phyloP scores from a whole-genome alignment of 23 red algal species.

The Gracilariopsis chorda region DNA sequence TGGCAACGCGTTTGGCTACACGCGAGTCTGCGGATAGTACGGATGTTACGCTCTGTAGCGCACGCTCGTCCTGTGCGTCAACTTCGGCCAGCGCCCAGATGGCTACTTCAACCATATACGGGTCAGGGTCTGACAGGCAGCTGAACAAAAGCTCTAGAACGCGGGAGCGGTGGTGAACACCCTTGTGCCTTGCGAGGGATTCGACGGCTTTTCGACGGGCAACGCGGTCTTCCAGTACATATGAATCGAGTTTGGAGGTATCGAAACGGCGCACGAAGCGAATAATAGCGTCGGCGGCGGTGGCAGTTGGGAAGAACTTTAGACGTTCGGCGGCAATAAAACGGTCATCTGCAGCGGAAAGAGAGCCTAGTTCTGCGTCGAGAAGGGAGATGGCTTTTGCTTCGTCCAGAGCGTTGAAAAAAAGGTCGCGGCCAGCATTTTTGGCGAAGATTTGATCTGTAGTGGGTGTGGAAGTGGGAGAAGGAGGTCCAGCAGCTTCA shows the following conservation, averaged over 20 bases:
- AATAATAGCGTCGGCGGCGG: slow-evolving; percentile 43
- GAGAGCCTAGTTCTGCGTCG: slow-evolving; percentile 1
- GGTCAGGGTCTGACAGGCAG: slow-evolving; percentile 31
- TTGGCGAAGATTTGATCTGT: slow-evolving; percentile 68
- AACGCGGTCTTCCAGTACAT: slow-evolving; percentile 53
- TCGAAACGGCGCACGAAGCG: slow-evolving; percentile 44
- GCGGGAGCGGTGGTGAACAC: neutral
- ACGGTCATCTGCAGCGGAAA: slow-evolving; percentile 33
- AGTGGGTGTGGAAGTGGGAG: neutral
- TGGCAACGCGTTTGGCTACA: slow-evolving; percentile 49
- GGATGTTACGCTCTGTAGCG: slow-evolving; percentile 4
- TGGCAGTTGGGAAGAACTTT: slow-evolving; percentile 68
- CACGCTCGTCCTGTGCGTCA: neutral
- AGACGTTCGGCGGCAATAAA: slow-evolving; percentile 81
- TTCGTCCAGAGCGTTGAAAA: slow-evolving; percentile 76
- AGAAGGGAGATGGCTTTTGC: slow-evolving; percentile 19
- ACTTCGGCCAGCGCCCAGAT: slow-evolving; percentile 62
- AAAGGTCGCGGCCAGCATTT: slow-evolving; percentile 67
- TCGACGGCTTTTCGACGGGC: slow-evolving; percentile 70
- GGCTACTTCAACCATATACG: slow-evolving; percentile 67
- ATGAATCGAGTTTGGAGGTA: neutral
- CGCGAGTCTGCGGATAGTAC: slow-evolving; percentile 27
- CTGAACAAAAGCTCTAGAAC: slow-evolving; percentile 22
- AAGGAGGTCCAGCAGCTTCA: too few species aligned
- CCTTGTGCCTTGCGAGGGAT: slow-evolving; percentile 60